A percentile compares a stretch with the other conserved stretches of the same genome.
These are phyloP conservation scores for Zygotorulaspora mrakii DNA, from an alignment of 1,139 yeast genomes.

Conservation along the genomic window DNA sequence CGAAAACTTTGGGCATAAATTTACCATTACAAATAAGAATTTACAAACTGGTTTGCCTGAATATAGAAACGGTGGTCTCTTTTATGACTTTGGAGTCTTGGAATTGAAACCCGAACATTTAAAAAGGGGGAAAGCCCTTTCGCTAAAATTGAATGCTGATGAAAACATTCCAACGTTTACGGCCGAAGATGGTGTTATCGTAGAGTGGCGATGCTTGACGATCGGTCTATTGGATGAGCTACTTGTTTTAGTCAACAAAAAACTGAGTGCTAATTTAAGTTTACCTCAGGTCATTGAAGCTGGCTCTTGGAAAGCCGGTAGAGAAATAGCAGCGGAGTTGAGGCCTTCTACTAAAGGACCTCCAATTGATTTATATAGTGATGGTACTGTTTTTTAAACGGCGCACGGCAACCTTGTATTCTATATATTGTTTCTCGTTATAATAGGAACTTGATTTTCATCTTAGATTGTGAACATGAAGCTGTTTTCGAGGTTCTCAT, in stretches of 20 bases:
- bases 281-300: constrained; percentile 60
- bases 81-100: constrained; percentile 51
- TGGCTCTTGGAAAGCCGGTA: constrained; percentile 61
- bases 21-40: constrained; percentile 41
- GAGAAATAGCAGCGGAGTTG: constrained; percentile 48
- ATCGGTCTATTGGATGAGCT: constrained; percentile 51
- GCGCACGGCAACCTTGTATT: not conserved
- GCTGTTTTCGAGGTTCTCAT: too few relatives aligned
- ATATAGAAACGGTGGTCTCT: constrained; percentile 59
- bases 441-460: too few relatives aligned
- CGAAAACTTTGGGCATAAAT: constrained; percentile 42
- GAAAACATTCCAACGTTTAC: constrained; percentile 45
- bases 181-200: constrained; percentile 54
- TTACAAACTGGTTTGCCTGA: constrained; percentile 60
- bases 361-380: constrained; percentile 54
- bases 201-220: constrained; percentile 62
- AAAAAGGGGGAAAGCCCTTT: constrained; percentile 37
- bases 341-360: constrained; percentile 53
- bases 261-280: constrained; percentile 39
- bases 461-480: too few relatives aligned
- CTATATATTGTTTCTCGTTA: too few relatives aligned
- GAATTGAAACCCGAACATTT: constrained; percentile 42
- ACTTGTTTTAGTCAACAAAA: constrained; percentile 46
- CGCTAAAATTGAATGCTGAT: constrained; percentile 31
- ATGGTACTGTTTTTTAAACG: constrained; percentile 53